Conservation (phyloP, 331 rosid species). For the Rosa hybrid region DNA sequence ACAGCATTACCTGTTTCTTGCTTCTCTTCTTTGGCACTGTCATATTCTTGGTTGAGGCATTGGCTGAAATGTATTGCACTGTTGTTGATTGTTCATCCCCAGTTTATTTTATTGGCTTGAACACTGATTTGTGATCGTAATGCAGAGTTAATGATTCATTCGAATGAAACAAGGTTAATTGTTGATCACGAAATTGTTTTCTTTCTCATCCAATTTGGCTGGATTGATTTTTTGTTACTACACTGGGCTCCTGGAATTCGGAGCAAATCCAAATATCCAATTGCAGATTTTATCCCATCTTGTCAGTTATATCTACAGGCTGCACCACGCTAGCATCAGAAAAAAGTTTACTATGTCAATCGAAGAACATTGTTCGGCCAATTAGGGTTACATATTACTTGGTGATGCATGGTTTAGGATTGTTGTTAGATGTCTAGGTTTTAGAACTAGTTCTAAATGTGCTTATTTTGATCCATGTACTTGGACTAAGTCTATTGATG, state of each 20-base stretch:
- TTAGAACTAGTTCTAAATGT: too few relatives aligned
- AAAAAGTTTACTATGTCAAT: neutral
- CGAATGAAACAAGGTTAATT: neutral
- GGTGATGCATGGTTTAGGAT: neutral
- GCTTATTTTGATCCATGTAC: neutral
- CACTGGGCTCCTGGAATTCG: neutral
- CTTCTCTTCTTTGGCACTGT: neutral
- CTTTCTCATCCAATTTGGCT: neutral
- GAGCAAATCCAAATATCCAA: neutral
- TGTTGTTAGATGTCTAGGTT: too few relatives aligned
- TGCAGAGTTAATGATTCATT: neutral
- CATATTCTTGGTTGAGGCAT: neutral
- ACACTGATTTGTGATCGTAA: constrained; percentile 9
- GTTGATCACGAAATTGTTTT: neutral
- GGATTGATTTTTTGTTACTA: neutral
- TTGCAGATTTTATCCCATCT: neutral
- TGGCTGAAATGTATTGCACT: neutral
- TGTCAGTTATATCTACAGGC: neutral
- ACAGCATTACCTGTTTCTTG: neutral
- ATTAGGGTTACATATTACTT: neutral
- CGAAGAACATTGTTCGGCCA: neutral
- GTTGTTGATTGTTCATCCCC: neutral
- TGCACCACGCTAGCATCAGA: neutral
- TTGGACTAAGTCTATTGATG: too few relatives aligned
- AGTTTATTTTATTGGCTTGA: constrained; percentile 3